Percentiles rank a stretch among this genome's conserved stretches.
phyloP scores from a whole-genome alignment of 2,329 filamentous ascomycete genomes.

The Aspergillus neotritici region DNA sequence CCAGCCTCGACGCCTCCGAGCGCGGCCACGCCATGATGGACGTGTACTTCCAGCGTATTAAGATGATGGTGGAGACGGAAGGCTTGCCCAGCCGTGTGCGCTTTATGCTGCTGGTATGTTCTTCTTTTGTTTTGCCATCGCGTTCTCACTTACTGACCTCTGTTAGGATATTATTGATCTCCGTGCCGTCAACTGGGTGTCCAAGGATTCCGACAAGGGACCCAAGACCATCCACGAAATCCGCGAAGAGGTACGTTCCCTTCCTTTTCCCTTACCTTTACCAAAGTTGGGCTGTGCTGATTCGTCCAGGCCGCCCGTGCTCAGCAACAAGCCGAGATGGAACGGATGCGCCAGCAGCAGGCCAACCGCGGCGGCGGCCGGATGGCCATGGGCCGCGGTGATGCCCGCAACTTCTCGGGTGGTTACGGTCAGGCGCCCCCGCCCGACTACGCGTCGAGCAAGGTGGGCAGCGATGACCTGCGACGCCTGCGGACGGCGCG shows the following conservation, averaged over 20 bases:
- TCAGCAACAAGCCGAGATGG: slow-evolving; percentile 72
- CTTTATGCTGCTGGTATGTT: slow-evolving; percentile 81
- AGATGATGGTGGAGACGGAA: slow-evolving; percentile 71
- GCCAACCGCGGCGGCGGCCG: slow-evolving; percentile 59
- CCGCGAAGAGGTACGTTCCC: slow-evolving; percentile 61
- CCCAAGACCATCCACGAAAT: slow-evolving; percentile 96
- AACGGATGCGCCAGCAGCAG: slow-evolving; percentile 49
- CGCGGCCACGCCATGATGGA: slow-evolving; percentile 85
- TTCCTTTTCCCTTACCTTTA: background rate
- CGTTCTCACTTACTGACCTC: slow-evolving; percentile 1
- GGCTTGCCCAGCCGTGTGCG: slow-evolving; percentile 79
- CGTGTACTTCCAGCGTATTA: slow-evolving; percentile 86
- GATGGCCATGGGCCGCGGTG: slow-evolving; percentile 67
- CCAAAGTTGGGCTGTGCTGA: slow-evolving; percentile 5
- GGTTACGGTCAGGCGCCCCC: slow-evolving; percentile 66
- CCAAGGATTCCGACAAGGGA: slow-evolving; percentile 87
- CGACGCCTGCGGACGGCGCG: slow-evolving; percentile 64
- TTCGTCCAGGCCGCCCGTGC: slow-evolving; percentile 58
- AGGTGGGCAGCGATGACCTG: slow-evolving; percentile 85
- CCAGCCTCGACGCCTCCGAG: slow-evolving; percentile 74
- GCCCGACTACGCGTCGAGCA: slow-evolving; percentile 65
- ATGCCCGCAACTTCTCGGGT: slow-evolving; percentile 75
- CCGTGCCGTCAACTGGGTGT: slow-evolving; percentile 68
- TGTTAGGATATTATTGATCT: slow-evolving; percentile 74
- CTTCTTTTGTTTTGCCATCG: background rate